Percentiles rank a stretch among this genome's conserved stretches.
phyloP scores from a whole-genome alignment of 1,284 basidiomycete species.

The Ceratobasidium sp. region DNA sequence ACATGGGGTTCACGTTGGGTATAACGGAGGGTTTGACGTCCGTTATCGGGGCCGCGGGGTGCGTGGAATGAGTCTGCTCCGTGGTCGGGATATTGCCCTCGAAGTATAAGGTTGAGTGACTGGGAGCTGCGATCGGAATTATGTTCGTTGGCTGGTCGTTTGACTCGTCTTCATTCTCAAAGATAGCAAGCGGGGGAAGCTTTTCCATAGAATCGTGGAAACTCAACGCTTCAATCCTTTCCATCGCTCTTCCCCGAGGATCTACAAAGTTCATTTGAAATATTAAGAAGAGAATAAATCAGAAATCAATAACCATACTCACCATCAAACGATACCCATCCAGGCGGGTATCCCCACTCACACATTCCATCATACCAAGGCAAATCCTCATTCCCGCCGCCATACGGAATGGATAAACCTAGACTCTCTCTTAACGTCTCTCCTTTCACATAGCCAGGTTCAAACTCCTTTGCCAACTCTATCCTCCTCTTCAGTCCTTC shows the following conservation, averaged over 20 bases:
- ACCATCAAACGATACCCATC: conserved; percentile 66
- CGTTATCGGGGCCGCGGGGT: not conserved
- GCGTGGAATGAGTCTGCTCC: not conserved
- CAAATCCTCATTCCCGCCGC: conserved; percentile 50
- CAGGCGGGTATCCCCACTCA: conserved; percentile 79
- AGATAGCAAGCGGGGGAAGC: conserved; percentile 3
- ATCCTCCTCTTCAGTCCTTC: conserved; percentile 69
- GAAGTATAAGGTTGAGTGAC: not conserved
- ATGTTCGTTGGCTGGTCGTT: not conserved
- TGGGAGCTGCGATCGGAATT: not conserved
- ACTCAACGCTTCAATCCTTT: not conserved
- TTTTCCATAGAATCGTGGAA: conserved; percentile 13
- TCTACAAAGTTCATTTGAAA: not conserved
- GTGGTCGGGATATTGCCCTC: not conserved
- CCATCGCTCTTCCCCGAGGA: conserved; percentile 19
- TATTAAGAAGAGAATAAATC: not conserved
- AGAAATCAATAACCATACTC: not conserved
- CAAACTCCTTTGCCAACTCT: conserved; percentile 69
- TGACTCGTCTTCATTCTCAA: conserved; percentile 2
- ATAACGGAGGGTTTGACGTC: not conserved
- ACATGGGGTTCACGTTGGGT: not conserved
- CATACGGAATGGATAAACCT: conserved; percentile 57
- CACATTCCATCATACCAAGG: conserved; percentile 74
- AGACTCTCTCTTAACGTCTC: conserved; percentile 69
- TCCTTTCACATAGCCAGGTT: conserved; percentile 71